Conservation (phyloP, 2,329 filamentous ascomycete genomes). For the Claviceps africana region DNA sequence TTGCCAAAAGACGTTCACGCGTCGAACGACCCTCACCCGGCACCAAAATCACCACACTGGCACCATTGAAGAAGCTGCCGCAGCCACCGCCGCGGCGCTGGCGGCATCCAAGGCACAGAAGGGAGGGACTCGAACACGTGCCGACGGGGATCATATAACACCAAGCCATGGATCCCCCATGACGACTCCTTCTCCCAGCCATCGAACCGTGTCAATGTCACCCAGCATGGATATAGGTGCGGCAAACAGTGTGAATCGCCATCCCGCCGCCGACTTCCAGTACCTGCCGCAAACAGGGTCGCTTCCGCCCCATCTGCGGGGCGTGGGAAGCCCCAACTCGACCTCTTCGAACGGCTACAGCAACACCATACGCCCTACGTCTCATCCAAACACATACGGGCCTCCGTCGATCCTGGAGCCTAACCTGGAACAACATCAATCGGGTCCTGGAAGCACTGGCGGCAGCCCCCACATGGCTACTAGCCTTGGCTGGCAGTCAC, state of each 20-base stretch:
- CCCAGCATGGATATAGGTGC: conserved; percentile 61
- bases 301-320: conserved; percentile 70
- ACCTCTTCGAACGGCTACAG: conserved; percentile 44
- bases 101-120: conserved; percentile 35
- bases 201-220: conserved; percentile 66
- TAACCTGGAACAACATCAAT: conserved; percentile 62
- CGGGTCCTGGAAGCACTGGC: conserved; percentile 51
- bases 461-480: conserved; percentile 76
- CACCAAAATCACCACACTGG: conserved; percentile 95
- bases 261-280: conserved; percentile 43
- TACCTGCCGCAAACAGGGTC: conserved; percentile 63
- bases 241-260: conserved; percentile 53
- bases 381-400: conserved; percentile 72
- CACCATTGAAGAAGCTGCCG: conserved; percentile 85
- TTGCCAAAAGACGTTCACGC: conserved; percentile 96
- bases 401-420: conserved; percentile 77
- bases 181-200: conserved; percentile 71
- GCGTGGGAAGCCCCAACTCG: conserved; percentile 56
- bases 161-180: conserved; percentile 61
- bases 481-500: conserved; percentile 69
- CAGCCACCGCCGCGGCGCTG: conserved; percentile 73
- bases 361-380: conserved; percentile 54
- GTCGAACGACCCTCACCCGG: conserved; percentile 83
- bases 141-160: conserved; percentile 51
- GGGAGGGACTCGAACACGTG: conserved; percentile 37